Evolutionary conservation across 495 filamentous ascomycete genomes (phyloP).

Genomic region (Evansstolkia leycettana): DNA sequence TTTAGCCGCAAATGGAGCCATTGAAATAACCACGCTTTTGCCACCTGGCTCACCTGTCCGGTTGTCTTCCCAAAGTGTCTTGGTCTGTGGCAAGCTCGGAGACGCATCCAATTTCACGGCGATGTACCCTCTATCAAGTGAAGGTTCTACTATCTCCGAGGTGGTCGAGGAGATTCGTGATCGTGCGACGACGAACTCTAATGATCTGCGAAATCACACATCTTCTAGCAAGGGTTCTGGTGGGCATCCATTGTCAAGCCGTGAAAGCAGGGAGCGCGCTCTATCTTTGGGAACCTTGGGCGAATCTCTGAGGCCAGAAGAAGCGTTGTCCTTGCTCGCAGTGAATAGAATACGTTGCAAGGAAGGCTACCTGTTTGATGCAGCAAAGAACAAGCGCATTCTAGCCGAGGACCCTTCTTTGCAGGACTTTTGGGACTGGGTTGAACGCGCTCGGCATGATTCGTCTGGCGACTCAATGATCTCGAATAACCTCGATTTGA

Average conservation of each 20-base stretch:
- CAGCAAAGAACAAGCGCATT: slow-evolving; percentile 51
- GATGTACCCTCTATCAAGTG: slow-evolving; percentile 19
- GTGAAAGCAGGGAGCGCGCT: slow-evolving; percentile 27
- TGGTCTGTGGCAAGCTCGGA: slow-evolving; percentile 22
- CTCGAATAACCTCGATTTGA: slow-evolving; percentile 61
- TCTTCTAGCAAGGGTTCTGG: slow-evolving; percentile 2
- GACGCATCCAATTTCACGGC: slow-evolving; percentile 18
- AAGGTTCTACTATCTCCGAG: slow-evolving; percentile 18
- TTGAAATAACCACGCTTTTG: slow-evolving; percentile 50
- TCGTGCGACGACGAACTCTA: slow-evolving; percentile 7
- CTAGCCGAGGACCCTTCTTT: slow-evolving; percentile 62
- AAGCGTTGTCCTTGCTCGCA: slow-evolving; percentile 31
- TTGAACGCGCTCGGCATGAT: slow-evolving; percentile 50
- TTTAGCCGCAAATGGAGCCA: slow-evolving; percentile 51
- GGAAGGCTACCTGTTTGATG: slow-evolving; percentile 73
- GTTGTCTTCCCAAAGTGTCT: slow-evolving; percentile 29
- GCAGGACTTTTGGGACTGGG: slow-evolving; percentile 66
- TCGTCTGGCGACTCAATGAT: slow-evolving; percentile 63
- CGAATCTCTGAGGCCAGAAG: slow-evolving; percentile 18
- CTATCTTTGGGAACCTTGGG: slow-evolving; percentile 17
- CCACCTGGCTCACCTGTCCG: slow-evolving; percentile 43
- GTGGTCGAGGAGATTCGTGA: slow-evolving; percentile 18
- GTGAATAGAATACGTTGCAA: slow-evolving; percentile 42
- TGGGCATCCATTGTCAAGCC: slow-evolving; percentile 26
- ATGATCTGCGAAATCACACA: background rate